Evolutionary conservation across 768 basidiomycete genomes (phyloP).

Genomic region (Suillus weaverae): DNA sequence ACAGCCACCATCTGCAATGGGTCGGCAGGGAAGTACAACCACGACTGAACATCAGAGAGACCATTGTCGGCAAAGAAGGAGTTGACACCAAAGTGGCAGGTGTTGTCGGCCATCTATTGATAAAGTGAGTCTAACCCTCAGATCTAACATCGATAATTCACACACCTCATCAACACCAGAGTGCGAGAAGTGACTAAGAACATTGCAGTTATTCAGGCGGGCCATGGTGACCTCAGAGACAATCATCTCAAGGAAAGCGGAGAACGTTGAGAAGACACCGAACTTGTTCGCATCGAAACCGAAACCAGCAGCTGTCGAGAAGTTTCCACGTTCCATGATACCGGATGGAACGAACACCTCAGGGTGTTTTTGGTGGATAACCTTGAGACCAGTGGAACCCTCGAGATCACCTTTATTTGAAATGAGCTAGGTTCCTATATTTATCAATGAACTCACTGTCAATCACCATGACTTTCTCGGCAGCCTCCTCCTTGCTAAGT

Average conservation of each 20-base stretch:
- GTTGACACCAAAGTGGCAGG: conserved; percentile 75
- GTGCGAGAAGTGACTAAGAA: conserved; percentile 88
- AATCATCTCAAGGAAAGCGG: conserved; percentile 90
- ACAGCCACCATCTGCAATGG: conserved; percentile 77
- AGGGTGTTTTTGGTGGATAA: conserved; percentile 87
- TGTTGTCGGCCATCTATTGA: conserved; percentile 55
- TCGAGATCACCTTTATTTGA: conserved; percentile 66
- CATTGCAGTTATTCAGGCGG: conserved; percentile 85
- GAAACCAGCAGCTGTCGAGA: conserved; percentile 83
- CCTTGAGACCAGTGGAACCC: conserved; percentile 87
- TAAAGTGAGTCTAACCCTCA: conserved; percentile 1
- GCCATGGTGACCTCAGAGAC: conserved; percentile 91
- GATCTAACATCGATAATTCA: not conserved
- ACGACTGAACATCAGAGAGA: conserved; percentile 74
- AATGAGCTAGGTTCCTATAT: not conserved
- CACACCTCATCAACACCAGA: conserved; percentile 70
- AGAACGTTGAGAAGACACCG: conserved; percentile 89
- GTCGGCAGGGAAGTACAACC: conserved; percentile 89
- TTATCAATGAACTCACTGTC: conserved; percentile 53
- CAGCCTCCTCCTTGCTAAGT: conserved; percentile 73
- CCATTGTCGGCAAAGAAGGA: conserved; percentile 88
- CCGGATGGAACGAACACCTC: conserved; percentile 86
- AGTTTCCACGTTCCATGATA: conserved; percentile 85
- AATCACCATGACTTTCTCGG: conserved; percentile 82
- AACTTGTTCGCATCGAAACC: conserved; percentile 81